Base-by-base conservation (phyloP, 164 flowering plant genomes). In the Chimonanthus praecox region DNA sequence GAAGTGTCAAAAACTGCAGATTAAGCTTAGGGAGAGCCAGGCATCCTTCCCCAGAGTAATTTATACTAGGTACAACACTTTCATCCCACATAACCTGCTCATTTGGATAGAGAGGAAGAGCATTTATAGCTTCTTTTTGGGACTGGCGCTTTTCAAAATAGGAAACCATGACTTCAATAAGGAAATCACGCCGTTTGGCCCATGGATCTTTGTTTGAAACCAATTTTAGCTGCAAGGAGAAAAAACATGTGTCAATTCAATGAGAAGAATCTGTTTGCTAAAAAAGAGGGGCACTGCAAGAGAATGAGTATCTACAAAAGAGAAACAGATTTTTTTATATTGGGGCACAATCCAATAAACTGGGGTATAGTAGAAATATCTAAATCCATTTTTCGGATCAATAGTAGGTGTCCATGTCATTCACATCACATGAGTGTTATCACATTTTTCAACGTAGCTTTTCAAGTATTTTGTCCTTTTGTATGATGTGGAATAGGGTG, bases 21-120 rank as follows among this genome's bases (percentile, higher is more conserved):
- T 96, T 96, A 13, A 94, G 90, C 75, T 96, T 96, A 21, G 99
- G 99, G 60, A 96, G 97, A 65, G 99, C 99, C 75, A 96, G 84
- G 80, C 99, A 96, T n/a, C 98, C 97, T 88, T 96, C 99, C 4
- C 99, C 99, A 67, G 99, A 89, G 85, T 96, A 96, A 69, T 96
- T 94, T 75, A 96, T 94, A 82, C 97, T 96, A 2, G 99, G 99
- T 9, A 96, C 97, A 80, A 96, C 85, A 75, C 98, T 96, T 83
- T 96, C 99, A 86, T 96, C 99, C 99, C 99, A 96, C 99, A 96
- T 96, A 71, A 96, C 86, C 78, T 83, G 92, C 78, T 96, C 99
- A 76, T 96, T 96, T 54, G 99, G 99, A 72, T 96, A 96, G 7
- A 96, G 89, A 8, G 99, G 99, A 72, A 96, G 95, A 49, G 99